Evolutionary conservation across 139 green algal genomes (phyloP), one percentile per base, ranked within the genome.

Genomic region (Dunaliella sp.): DNA sequence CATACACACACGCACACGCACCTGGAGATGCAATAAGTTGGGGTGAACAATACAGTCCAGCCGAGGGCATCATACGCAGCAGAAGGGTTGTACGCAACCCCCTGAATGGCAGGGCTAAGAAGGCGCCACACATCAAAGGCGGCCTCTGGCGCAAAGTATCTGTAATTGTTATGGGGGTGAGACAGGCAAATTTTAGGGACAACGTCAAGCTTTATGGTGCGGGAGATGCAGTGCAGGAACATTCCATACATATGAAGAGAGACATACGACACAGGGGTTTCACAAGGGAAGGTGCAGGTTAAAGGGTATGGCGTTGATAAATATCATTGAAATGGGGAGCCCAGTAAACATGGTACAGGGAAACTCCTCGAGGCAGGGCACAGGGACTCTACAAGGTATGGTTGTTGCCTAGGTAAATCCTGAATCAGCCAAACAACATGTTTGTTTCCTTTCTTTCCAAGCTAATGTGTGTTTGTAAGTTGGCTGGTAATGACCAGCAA

Each of bases 91-190:
- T 34, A 37, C 34, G 21, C 78, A 1, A 83, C 78, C 1, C 30
- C 34, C 1, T n/a, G 1, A 1, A 86, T 36, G 7, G 37, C 34
- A 48, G 83, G 73, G 21, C 34, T 16, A 36, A 86, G n/a, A 21
- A 72, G 31, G 30, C 38, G n/a, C 83, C 83, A 86, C 30, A 86
- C 36, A 28, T 86, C 74, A 34, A 38, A 38, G 1, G 72, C 83
- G 1, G 83, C 83, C 1, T 75, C 74, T 35, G 74, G 37, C 2
- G 21, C 74, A 86, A 83, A 86, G 1, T 31, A 86, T 16, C 83
- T 81, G 76, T n/a, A n/a, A n/a, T n/a, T n/a, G n/a, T n/a, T n/a
- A n/a, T n/a, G n/a, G n/a, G n/a, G n/a, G n/a, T n/a, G n/a, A n/a
- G n/a, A n/a, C n/a, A n/a, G n/a, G n/a, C n/a, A n/a, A n/a, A n/a